phyloP scores from a whole-genome alignment of 192 early-diverging fungal species.

The Backusella westeae region DNA sequence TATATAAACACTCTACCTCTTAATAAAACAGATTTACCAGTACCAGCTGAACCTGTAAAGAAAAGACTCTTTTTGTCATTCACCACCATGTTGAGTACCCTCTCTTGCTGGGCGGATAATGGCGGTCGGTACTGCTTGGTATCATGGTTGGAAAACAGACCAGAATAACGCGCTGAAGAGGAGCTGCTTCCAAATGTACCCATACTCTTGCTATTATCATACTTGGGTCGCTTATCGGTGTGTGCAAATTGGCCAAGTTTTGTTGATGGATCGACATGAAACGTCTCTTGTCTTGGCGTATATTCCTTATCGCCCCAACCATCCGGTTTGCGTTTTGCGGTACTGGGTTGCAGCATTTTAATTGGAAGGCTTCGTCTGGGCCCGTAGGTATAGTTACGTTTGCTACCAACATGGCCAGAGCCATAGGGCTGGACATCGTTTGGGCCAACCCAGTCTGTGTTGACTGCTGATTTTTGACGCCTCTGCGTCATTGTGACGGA shows the following conservation, averaged over 20 bases:
- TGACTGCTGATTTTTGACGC: background rate
- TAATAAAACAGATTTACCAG: slow-evolving; percentile 51
- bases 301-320: background rate
- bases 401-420: background rate
- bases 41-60: slow-evolving; percentile 78
- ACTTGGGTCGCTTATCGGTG: background rate
- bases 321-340: background rate
- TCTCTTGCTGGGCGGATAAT: slow-evolving; percentile 55
- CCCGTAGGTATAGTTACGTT: background rate
- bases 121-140: slow-evolving; percentile 11
- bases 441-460: background rate
- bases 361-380: background rate
- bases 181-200: background rate
- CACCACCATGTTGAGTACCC: slow-evolving; percentile 59
- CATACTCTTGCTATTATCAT: background rate
- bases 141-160: background rate
- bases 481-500: background rate
- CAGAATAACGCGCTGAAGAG: background rate
- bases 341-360: background rate
- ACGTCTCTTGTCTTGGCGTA: background rate
- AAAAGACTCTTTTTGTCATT: slow-evolving; percentile 56
- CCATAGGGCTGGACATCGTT: slow-evolving; percentile 6
- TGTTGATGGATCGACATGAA: background rate
- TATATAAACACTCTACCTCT: slow-evolving; percentile 22
- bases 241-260: background rate